Evolutionary conservation across 2,329 filamentous ascomycete species (phyloP).

Genomic region (Penicillium decumbens): DNA sequence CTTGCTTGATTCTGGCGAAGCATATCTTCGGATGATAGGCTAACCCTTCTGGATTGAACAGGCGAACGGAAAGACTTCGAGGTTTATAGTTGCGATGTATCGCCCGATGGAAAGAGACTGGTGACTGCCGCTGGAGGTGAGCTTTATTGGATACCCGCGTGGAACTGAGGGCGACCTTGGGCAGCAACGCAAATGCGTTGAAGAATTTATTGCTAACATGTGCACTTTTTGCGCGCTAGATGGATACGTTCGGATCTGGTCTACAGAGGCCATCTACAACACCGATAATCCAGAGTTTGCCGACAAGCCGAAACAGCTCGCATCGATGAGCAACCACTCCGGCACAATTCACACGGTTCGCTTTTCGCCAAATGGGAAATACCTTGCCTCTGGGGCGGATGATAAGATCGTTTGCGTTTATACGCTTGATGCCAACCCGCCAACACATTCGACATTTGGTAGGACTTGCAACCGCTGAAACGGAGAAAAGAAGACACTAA

Average conservation of each 20-base stretch:
- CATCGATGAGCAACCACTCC: constrained; percentile 96
- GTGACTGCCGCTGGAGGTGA: constrained; percentile 89
- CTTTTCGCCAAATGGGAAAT: constrained; percentile 92
- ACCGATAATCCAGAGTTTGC: constrained; percentile 66
- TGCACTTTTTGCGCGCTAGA: constrained; percentile 49
- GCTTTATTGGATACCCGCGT: constrained; percentile 26
- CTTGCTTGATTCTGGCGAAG: background rate
- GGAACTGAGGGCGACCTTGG: no score
- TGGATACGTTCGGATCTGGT: constrained; percentile 97
- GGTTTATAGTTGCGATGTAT: constrained; percentile 97
- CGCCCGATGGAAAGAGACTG: constrained; percentile 83
- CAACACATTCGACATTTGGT: constrained; percentile 75
- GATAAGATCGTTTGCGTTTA: constrained; percentile 99
- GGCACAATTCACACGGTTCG: constrained; percentile 96
- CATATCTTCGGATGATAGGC: background rate
- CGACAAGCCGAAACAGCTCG: constrained; percentile 81
- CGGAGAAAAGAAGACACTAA: constrained; percentile 6
- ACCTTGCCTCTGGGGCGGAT: constrained; percentile 93
- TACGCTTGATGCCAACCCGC: constrained; percentile 75
- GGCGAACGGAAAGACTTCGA: constrained; percentile 98
- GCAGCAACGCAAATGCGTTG: background rate
- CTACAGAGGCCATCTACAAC: constrained; percentile 85
- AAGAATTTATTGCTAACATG: constrained; percentile 7
- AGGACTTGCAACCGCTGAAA: constrained; percentile 32
- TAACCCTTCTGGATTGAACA: constrained; percentile 34